A percentile compares a stretch with the other conserved stretches of the same genome.
phyloP scores from a whole-genome alignment of 2,329 filamentous ascomycete species.

The Hypoxylon sp. region DNA sequence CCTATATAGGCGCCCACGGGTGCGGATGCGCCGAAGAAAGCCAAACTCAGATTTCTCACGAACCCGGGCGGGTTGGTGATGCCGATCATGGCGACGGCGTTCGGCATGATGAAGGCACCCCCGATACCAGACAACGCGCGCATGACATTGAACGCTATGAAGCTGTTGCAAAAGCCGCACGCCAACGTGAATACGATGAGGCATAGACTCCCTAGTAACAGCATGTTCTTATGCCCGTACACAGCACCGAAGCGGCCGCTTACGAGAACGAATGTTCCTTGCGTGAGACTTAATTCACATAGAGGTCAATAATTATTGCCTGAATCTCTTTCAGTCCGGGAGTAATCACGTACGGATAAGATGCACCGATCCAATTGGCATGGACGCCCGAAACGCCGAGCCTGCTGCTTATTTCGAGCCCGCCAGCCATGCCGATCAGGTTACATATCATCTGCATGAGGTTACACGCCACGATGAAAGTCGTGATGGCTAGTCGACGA shows the following conservation, averaged over 20 bases:
- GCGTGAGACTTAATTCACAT: constrained; percentile 56
- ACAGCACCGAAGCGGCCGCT: constrained; percentile 63
- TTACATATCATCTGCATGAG: constrained; percentile 49
- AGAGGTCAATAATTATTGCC: too few relatives aligned
- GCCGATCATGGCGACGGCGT: constrained; percentile 62
- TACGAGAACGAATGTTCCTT: constrained; percentile 65
- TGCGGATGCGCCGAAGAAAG: constrained; percentile 60
- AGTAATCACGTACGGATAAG: constrained; percentile 51
- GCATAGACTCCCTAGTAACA: constrained; percentile 58
- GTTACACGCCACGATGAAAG: constrained; percentile 31
- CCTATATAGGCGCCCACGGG: constrained; percentile 61
- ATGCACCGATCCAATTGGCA: constrained; percentile 56
- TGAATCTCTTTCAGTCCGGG: too few relatives aligned
- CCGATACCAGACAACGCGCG: constrained; percentile 62
- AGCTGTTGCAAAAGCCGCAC: constrained; percentile 48
- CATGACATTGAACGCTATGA: constrained; percentile 20
- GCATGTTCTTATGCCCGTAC: constrained; percentile 63
- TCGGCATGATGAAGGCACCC: constrained; percentile 64
- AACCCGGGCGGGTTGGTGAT: constrained; percentile 61
- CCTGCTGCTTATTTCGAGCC: constrained; percentile 45
- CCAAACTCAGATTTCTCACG: constrained; percentile 58
- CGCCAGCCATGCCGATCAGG: constrained; percentile 48
- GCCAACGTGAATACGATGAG: constrained; percentile 58
- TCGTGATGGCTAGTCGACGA: constrained; percentile 30
- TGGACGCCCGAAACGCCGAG: constrained; percentile 50